Conservation (phyloP, 495 filamentous ascomycete species). For the Podospora tetraspora region DNA sequence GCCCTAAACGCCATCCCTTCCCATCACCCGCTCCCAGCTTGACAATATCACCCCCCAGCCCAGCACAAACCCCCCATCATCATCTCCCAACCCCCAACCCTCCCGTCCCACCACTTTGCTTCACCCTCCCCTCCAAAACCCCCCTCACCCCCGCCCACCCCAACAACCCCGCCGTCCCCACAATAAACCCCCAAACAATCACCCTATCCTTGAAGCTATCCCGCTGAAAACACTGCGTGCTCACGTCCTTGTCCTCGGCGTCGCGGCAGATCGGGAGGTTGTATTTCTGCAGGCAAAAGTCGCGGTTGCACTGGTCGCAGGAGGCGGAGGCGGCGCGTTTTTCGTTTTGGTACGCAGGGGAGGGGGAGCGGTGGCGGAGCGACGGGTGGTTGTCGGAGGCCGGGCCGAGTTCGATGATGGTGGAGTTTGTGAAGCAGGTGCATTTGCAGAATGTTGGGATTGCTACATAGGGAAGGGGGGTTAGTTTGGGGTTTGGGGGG, state of each 20-base stretch:
- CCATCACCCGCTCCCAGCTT: neutral
- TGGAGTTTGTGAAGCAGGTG: constrained; percentile 86
- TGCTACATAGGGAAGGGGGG: constrained; percentile 32
- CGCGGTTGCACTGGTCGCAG: constrained; percentile 85
- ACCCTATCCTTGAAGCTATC: constrained; percentile 85
- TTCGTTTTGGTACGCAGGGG: constrained; percentile 1
- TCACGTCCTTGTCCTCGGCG: constrained; percentile 79
- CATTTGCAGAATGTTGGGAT: constrained; percentile 96
- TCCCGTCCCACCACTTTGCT: constrained; percentile 1
- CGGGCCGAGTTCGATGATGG: constrained; percentile 69
- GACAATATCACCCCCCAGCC: neutral
- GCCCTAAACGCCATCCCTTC: too few species aligned
- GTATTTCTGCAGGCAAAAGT: constrained; percentile 77
- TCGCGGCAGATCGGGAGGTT: constrained; percentile 80
- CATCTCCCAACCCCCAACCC: neutral
- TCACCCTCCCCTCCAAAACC: constrained; percentile 50
- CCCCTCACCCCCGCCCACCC: constrained; percentile 66
- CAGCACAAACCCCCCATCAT: neutral
- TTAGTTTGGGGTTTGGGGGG: constrained; percentile 4
- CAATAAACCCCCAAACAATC: constrained; percentile 88
- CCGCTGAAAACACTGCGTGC: constrained; percentile 88
- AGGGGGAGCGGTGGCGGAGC: constrained; percentile 8
- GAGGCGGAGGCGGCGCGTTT: constrained; percentile 31
- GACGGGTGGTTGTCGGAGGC: constrained; percentile 25
- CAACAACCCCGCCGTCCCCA: constrained; percentile 77